These are phyloP conservation scores for Phytophthora ramorum DNA, from an alignment of 352 stramenopile species.

Conservation along the genomic window DNA sequence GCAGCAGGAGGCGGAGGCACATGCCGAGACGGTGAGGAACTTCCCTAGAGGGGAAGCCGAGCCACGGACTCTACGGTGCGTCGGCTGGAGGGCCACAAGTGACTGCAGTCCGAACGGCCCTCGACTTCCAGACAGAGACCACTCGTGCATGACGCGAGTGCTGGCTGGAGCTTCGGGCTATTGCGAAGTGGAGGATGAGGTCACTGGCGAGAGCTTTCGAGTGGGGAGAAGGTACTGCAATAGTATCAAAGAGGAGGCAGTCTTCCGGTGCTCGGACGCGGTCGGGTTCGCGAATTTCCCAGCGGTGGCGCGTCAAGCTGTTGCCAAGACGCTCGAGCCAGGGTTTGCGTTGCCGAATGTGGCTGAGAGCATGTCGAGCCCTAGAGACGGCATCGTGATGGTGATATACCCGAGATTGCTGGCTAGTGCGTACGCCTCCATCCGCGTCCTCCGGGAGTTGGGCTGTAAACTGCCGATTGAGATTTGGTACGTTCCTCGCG, in stretches of 20 bases:
- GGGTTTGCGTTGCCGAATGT: slow-evolving; percentile 22
- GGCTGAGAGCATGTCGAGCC: neutral
- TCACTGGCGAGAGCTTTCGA: slow-evolving; percentile 32
- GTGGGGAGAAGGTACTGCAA: slow-evolving; percentile 38
- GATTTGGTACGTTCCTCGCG: slow-evolving; percentile 47
- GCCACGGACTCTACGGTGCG: slow-evolving; percentile 14
- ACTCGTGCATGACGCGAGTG: slow-evolving; percentile 18
- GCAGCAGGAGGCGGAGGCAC: slow-evolving; percentile 2
- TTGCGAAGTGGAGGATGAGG: slow-evolving; percentile 46
- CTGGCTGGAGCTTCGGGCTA: slow-evolving; percentile 42
- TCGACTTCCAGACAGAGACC: slow-evolving; percentile 18
- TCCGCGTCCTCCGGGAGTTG: slow-evolving; percentile 40
- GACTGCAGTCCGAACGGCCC: slow-evolving; percentile 29
- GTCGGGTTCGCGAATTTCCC: slow-evolving; percentile 44
- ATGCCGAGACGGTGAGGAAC: slow-evolving; percentile 18
- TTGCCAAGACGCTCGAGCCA: slow-evolving; percentile 4
- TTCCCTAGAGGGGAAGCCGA: slow-evolving; percentile 10
- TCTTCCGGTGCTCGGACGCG: slow-evolving; percentile 51
- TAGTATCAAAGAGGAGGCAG: slow-evolving; percentile 29
- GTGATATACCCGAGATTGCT: slow-evolving; percentile 57
- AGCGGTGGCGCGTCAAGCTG: slow-evolving; percentile 12
- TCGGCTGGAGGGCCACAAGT: slow-evolving; percentile 30
- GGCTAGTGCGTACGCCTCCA: slow-evolving; percentile 41
- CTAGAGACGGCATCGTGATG: slow-evolving; percentile 52
- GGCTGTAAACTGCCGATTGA: slow-evolving; percentile 54